Evolutionary conservation across 2,329 filamentous ascomycete species (phyloP).

Genomic region (Truncatella angustata): DNA sequence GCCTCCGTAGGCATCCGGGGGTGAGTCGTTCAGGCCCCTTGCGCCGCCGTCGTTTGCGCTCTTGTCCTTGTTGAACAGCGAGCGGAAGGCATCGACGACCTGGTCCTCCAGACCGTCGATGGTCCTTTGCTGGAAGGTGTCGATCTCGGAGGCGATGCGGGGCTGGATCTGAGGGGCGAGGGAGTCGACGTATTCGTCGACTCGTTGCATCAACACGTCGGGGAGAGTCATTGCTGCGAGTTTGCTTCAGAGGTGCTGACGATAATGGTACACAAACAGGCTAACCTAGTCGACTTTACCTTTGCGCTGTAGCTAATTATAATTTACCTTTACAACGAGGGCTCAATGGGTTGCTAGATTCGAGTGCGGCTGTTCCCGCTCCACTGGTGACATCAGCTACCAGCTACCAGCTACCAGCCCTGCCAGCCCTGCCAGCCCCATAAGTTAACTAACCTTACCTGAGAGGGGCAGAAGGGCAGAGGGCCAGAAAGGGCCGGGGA

Average conservation of each 20-base stretch:
- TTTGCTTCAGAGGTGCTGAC: conserved; percentile 9
- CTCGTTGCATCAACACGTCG: conserved; percentile 41
- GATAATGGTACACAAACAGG: conserved; percentile 12
- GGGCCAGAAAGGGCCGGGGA: no score
- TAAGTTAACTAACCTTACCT: no score
- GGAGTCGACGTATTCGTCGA: conserved; percentile 46
- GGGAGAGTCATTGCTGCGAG: conserved; percentile 17
- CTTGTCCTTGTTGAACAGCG: conserved; percentile 35
- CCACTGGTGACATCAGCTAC: no score
- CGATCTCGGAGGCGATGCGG: conserved; percentile 42
- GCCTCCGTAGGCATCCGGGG: conserved; percentile 39
- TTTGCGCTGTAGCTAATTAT: no score
- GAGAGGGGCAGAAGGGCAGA: no score
- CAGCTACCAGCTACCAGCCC: no score
- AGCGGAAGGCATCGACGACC: conserved; percentile 42
- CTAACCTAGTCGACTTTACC: no score
- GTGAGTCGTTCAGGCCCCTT: conserved; percentile 28
- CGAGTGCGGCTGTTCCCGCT: no score
- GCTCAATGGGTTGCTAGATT: no score
- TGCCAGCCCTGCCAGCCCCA: no score
- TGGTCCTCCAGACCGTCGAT: conserved; percentile 44
- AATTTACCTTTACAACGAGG: no score
- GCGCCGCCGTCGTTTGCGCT: conserved; percentile 17
- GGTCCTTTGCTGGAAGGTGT: conserved; percentile 42
- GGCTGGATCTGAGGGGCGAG: conserved; percentile 45